Percentiles rank a stretch among this genome's conserved stretches.
phyloP scores from a whole-genome alignment of 306 rosid species.

The Dicorynia guianensis region DNA sequence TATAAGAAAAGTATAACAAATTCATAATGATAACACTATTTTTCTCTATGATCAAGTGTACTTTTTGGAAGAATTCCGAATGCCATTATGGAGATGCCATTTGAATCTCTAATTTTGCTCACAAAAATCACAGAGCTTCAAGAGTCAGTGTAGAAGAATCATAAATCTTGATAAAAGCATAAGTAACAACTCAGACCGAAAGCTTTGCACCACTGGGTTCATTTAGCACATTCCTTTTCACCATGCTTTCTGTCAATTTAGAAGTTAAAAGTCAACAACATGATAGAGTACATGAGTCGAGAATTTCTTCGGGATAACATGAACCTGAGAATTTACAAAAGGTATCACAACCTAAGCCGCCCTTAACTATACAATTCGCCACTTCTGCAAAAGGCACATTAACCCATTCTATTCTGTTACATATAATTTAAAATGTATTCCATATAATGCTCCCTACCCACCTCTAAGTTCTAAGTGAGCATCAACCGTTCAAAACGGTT shows the following conservation, averaged over 20 bases:
- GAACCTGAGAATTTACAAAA: slow-evolving; percentile 44
- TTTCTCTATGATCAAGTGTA: too few relatives aligned
- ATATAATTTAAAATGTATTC: slow-evolving; percentile 17
- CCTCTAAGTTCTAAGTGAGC: slow-evolving; percentile 22
- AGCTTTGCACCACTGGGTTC: neutral
- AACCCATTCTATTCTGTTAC: slow-evolving; percentile 39
- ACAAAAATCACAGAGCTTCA: neutral
- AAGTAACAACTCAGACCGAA: neutral
- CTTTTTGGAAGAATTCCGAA: slow-evolving; percentile 21
- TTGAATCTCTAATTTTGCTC: slow-evolving; percentile 30
- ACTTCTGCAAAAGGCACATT: slow-evolving; percentile 48
- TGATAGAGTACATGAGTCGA: slow-evolving; percentile 25
- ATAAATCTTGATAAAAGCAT: neutral
- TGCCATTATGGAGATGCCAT: slow-evolving; percentile 31
- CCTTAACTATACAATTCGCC: slow-evolving; percentile 62
- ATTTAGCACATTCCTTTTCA: neutral
- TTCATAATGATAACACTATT: too few relatives aligned
- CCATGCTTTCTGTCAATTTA: slow-evolving; percentile 13
- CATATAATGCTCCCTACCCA: slow-evolving; percentile 37
- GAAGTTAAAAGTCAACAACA: neutral
- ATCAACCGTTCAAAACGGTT: slow-evolving; percentile 42
- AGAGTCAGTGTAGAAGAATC: neutral
- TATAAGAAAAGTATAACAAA: too few relatives aligned
- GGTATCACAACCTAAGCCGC: slow-evolving; percentile 40
- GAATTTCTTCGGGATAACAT: neutral